A percentile compares a stretch with the other conserved stretches of the same genome.
phyloP scores from a whole-genome alignment of 805 yeast genomes.

The Zygotorulaspora florentina region DNA sequence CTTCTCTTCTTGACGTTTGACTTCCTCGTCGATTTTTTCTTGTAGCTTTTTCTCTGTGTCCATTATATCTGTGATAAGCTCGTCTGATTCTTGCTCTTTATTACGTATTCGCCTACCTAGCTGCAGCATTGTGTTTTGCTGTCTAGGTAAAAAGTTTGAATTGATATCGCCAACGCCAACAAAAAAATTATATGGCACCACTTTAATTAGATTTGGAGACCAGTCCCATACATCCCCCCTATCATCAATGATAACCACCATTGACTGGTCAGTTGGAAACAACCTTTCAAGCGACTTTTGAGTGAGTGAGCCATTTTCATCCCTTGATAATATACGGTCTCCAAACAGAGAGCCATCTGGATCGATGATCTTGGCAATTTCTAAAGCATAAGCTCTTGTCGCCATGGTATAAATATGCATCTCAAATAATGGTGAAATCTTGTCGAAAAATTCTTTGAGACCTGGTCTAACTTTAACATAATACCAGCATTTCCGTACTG shows the following conservation, averaged over 20 bases:
- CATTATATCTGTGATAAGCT: constrained; percentile 32
- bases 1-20: constrained; percentile 35
- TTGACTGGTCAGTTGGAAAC: constrained; percentile 92
- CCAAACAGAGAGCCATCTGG: constrained; percentile 85
- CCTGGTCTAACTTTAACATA: constrained; percentile 93
- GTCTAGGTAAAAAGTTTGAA: constrained; percentile 84
- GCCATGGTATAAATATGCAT: constrained; percentile 98
- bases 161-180: constrained; percentile 98
- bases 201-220: constrained; percentile 87
- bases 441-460: constrained; percentile 62
- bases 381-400: constrained; percentile 85
- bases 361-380: constrained; percentile 86
- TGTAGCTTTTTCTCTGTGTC: constrained; percentile 31
- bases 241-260: constrained; percentile 96
- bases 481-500: constrained; percentile 71
- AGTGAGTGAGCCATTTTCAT: constrained; percentile 89
- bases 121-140: constrained; percentile 55
- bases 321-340: constrained; percentile 85
- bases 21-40: constrained; percentile 33
- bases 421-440: constrained; percentile 65
- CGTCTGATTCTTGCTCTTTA: constrained; percentile 32
- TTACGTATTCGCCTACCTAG: constrained; percentile 31
- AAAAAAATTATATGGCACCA: constrained; percentile 91
- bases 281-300: constrained; percentile 83
- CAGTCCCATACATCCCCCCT: constrained; percentile 99